Base-by-base conservation (phyloP, 1,139 yeast genomes). In the Ogataea hybrid region DNA sequence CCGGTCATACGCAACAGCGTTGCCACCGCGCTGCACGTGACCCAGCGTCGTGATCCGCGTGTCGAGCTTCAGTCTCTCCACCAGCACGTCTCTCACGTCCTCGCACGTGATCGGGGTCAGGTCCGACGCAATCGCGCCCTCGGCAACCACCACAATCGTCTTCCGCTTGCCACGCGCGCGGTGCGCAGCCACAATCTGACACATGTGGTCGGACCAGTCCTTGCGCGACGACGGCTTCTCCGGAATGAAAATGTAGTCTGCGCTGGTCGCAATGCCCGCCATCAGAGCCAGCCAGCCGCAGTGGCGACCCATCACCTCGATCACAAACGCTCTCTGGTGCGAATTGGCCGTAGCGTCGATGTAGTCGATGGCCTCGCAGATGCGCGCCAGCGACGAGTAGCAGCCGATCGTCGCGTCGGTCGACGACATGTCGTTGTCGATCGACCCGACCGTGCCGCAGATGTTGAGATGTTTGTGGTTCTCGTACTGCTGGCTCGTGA, bases 271-370 rank as follows among this genome's bases (percentile, higher is more conserved):
- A 46, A 84, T 76, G 54, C 92, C 92, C 2, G 92, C 84, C 86
- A 84, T 84, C 51, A 84, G 67, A 1, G 87, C 92, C 51, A 84
- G 72, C 94, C 94, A 84, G 52, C 94, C 94, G 70, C 94, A 84
- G 58, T 84, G 92, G 64, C 94, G 75, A 48, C 94, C 94, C 94
- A 84, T 84, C n/a, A 84, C 94, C 64, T 84, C 94, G 34, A 84
- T 81, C 30, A 84, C 89, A 59, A 84, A 84, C 7, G 94, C 94
- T 61, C 94, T 70, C 21, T 88, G 83, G 62, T 84, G 94, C 1
- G 90, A 83, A 44, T 80, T 81, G 25, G 94, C 94, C 28, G 94
- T 84, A 34, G 90, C 92, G 61, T 84, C 92, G 48, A 84, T 84
- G 60, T 81, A 84, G 64, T 84, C 94, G 46, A 84, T 81, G 66